Conservation (phyloP, 1,139 yeast genomes). For the Candida sp. region DNA sequence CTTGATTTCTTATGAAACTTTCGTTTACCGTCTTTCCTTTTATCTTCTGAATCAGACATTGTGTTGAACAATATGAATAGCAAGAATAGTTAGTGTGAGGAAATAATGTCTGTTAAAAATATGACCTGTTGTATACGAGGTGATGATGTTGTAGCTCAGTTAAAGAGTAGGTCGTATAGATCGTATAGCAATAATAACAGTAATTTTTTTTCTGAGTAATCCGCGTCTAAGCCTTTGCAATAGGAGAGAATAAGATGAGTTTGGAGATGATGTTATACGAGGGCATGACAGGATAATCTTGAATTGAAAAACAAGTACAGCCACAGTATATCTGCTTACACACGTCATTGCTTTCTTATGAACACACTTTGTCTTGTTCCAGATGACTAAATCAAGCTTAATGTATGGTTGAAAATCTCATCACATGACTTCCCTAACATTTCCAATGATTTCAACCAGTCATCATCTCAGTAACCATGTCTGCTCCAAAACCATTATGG, state of each 20-base stretch:
- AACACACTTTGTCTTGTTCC: too few species aligned
- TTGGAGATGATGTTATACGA: neutral
- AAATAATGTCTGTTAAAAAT: neutral
- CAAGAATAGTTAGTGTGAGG: neutral
- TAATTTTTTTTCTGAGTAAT: neutral
- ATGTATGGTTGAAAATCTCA: too few species aligned
- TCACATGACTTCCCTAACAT: neutral
- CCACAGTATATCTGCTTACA: too few species aligned
- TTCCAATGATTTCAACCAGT: too few species aligned
- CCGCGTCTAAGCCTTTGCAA: neutral
- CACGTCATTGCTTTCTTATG: too few species aligned
- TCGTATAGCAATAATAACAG: neutral
- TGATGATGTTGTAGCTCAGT: neutral
- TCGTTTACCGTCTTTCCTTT: slow-evolving; percentile 40
- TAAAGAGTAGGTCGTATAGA: neutral
- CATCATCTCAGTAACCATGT: neutral
- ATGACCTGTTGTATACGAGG: neutral
- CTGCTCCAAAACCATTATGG: slow-evolving; percentile 40
- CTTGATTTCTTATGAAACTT: slow-evolving; percentile 85
- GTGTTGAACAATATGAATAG: neutral
- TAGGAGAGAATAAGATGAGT: neutral
- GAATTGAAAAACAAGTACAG: too few species aligned
- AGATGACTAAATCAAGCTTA: too few species aligned
- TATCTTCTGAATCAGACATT: neutral
- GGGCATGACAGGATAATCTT: neutral